Percentiles rank a stretch among this genome's conserved stretches.
phyloP scores from a whole-genome alignment of 208 protist genomes.

The Sergeia podlipaevii region DNA sequence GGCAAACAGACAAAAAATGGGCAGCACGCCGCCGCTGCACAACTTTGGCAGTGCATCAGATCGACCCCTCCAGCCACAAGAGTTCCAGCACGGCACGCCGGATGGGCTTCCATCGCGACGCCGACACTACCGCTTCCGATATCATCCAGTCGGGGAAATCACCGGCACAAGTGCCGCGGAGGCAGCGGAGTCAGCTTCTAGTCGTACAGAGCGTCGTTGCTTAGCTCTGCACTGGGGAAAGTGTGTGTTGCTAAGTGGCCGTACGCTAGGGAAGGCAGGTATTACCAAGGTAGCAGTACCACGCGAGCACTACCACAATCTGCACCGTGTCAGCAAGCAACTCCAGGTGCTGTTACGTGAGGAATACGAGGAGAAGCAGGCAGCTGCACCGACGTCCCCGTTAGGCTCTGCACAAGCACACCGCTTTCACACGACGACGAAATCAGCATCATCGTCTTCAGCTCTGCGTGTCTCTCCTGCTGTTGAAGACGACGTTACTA shows the following conservation, averaged over 20 bases:
- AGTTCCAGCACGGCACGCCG: no score
- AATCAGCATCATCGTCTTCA: slow-evolving; percentile 7
- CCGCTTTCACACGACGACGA: not conserved
- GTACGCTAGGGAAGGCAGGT: slow-evolving; percentile 30
- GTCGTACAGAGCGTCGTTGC: slow-evolving; percentile 39
- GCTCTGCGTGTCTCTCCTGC: not conserved
- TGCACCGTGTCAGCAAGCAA: slow-evolving; percentile 19
- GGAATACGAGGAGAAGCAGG: slow-evolving; percentile 11
- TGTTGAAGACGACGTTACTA: no score
- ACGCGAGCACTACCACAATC: slow-evolving; percentile 32
- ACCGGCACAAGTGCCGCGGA: slow-evolving; percentile 36
- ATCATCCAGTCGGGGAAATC: slow-evolving; percentile 16
- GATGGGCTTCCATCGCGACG: not conserved
- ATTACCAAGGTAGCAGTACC: slow-evolving; percentile 30
- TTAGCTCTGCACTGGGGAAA: slow-evolving; percentile 47
- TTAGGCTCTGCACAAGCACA: no score
- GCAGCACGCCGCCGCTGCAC: no score
- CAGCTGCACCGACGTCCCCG: no score
- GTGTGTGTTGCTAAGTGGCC: slow-evolving; percentile 44
- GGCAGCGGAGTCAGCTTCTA: slow-evolving; percentile 17
- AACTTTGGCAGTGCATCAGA: no score
- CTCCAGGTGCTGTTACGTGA: slow-evolving; percentile 24
- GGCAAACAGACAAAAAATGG: no score
- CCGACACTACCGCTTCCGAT: slow-evolving; percentile 19
- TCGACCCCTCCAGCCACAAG: no score